phyloP scores from a whole-genome alignment of 2,329 filamentous ascomycete species.

The Cladosporium cucumerinum region DNA sequence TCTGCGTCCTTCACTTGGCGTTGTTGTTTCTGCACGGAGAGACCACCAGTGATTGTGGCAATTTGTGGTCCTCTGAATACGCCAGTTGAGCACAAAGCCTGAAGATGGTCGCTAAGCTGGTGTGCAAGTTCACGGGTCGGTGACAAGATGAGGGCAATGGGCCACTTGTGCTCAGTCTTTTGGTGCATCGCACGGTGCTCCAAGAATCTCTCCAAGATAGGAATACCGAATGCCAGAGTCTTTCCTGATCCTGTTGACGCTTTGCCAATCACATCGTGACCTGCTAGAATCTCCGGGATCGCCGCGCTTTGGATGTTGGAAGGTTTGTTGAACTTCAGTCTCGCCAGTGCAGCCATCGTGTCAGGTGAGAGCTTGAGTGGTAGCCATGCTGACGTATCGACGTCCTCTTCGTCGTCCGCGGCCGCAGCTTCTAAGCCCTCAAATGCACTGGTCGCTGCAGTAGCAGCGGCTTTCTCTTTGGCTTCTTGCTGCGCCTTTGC shows the following conservation, averaged over 20 bases:
- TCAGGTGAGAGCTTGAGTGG: constrained; percentile 68
- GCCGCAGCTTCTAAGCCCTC: constrained; percentile 48
- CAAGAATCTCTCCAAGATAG: constrained; percentile 82
- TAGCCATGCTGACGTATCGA: constrained; percentile 77
- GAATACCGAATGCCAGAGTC: constrained; percentile 90
- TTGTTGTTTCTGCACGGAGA: constrained; percentile 94
- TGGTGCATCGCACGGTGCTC: constrained; percentile 36
- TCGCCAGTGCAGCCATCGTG: constrained; percentile 70
- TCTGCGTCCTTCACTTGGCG: constrained; percentile 79
- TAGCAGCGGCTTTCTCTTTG: not conserved
- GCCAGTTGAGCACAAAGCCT: constrained; percentile 64
- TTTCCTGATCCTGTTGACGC: constrained; percentile 96
- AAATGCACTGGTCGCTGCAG: constrained; percentile 47
- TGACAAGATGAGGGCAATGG: constrained; percentile 77
- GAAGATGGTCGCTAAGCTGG: constrained; percentile 81
- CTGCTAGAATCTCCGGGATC: constrained; percentile 78
- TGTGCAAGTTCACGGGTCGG: constrained; percentile 92
- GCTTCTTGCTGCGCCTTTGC: constrained; percentile 14
- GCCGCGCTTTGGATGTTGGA: constrained; percentile 75
- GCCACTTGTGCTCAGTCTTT: constrained; percentile 34
- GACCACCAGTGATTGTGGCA: constrained; percentile 85
- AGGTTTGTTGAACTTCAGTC: constrained; percentile 74
- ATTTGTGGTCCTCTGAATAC: constrained; percentile 61
- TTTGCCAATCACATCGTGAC: constrained; percentile 91
- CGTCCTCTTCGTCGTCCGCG: constrained; percentile 55